Base-by-base conservation (phyloP, 345 rosid species). In the Citrus hindsii region DNA sequence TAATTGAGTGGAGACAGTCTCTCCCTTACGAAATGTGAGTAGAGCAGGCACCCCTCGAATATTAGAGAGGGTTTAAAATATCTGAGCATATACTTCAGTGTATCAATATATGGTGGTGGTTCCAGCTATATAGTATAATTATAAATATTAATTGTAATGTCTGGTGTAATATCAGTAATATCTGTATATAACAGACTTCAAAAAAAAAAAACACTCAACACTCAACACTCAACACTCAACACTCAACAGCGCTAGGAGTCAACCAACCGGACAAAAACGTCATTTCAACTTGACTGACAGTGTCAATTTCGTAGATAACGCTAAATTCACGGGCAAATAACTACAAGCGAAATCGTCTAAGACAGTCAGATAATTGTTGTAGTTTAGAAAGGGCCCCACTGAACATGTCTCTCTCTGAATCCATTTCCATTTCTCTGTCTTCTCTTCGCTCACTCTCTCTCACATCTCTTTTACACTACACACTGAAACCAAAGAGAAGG, bases 301-400 rank as follows among this genome's bases (percentile, higher is more conserved):
- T 86, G 84, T 14, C 80, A 79, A 53, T 3, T 33, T 53, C 42
- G 89, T 84, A 79, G 85, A 82, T 84, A 79, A 66, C 1, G 25
- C 80, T 24, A 42, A 51, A 76, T 55, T 2, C 42, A 33, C 32
- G 83, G 82, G 76, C 69, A 76, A 27, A 71, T 4, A 71, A 35
- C 32, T 30, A 38, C 21, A 27, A 8, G 18, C 24, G 30, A 22
- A 61, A 18, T 32, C 27, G 51, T 28, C 74, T 55, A 38, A 56
- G 71, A 69, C 55, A 42, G 35, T 21, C 13, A 63, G 75, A 75
- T 67, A 48, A 46, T 46, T 46, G 51, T 51, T 64, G 30, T 56
- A 60, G 32, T 14, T 46, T 42, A 63, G 7, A 6, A 21, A 18
- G 80, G 88, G 77, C 16, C 84, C 88, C 84, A 78, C 79, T 19